A percentile compares a stretch with the other conserved stretches of the same genome.
These are phyloP conservation scores for Dictyostelium brefeldianum DNA, from an alignment of 78 protist species.

Conservation along the genomic window DNA sequence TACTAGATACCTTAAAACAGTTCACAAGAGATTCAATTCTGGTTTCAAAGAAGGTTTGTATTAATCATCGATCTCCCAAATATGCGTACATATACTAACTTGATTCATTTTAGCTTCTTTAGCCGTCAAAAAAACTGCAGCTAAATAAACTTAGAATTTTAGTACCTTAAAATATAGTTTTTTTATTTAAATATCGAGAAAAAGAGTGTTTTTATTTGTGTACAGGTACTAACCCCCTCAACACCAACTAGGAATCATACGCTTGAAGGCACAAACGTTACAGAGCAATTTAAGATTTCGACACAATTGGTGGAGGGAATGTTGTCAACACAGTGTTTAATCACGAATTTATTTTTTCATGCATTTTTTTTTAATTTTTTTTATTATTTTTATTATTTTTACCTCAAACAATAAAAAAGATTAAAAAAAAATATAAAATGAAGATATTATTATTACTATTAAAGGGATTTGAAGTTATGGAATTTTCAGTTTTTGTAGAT, in stretches of 20 bases:
- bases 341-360: no score
- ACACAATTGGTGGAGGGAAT: no score
- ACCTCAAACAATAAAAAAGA: not conserved
- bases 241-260: no score
- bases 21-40: constrained; percentile 80
- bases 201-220: no score
- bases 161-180: no score
- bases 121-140: constrained; percentile 30
- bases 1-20: constrained; percentile 92
- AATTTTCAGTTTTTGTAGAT: not conserved
- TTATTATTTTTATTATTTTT: no score
- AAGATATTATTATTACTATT: not conserved
- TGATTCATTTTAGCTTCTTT: not conserved
- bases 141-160: constrained; percentile 3
- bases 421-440: not conserved
- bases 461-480: constrained; percentile 8
- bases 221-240: no score
- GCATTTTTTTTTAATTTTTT: no score
- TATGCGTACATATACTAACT: not conserved
- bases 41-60: constrained; percentile 84
- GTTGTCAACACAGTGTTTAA: no score
- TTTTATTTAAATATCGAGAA: no score
- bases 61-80: not conserved
- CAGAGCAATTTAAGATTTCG: no score
- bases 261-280: no score